Evolutionary conservation across 139 green algal genomes (phyloP).

Genomic region (Dunaliella primolecta): DNA sequence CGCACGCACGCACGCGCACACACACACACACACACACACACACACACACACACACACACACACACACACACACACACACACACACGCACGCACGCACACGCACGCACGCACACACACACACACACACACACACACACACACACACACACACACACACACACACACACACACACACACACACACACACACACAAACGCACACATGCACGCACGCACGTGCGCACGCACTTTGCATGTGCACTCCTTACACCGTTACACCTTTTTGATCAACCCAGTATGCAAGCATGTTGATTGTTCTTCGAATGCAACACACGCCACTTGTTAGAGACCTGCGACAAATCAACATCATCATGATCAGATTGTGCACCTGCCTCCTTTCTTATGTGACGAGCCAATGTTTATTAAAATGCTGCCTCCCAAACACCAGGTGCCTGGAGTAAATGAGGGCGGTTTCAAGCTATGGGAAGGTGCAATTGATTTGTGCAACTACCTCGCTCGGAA

Average conservation of each 20-base stretch:
- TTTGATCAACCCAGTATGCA: too few species aligned
- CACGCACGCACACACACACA: background rate
- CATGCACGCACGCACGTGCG: background rate
- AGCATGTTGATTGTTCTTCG: too few species aligned
- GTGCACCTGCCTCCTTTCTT: too few species aligned
- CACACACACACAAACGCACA: background rate
- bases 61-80: background rate
- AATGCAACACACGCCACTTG: too few species aligned
- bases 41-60: background rate
- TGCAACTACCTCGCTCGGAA: conserved; percentile 51
- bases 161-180: background rate
- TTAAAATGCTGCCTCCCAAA: too few species aligned
- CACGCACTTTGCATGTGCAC: too few species aligned
- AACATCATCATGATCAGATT: too few species aligned
- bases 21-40: background rate
- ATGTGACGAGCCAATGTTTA: too few species aligned
- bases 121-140: background rate
- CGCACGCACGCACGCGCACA: background rate
- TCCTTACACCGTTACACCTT: too few species aligned
- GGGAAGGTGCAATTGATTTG: conserved; percentile 85
- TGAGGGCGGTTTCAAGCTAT: conserved; percentile 90
- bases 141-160: background rate
- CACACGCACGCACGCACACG: background rate
- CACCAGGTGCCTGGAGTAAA: background rate
- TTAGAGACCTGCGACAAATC: too few species aligned